phyloP scores from a whole-genome alignment of 176 grass and related monocot genomes.

The Zizania latifolia region DNA sequence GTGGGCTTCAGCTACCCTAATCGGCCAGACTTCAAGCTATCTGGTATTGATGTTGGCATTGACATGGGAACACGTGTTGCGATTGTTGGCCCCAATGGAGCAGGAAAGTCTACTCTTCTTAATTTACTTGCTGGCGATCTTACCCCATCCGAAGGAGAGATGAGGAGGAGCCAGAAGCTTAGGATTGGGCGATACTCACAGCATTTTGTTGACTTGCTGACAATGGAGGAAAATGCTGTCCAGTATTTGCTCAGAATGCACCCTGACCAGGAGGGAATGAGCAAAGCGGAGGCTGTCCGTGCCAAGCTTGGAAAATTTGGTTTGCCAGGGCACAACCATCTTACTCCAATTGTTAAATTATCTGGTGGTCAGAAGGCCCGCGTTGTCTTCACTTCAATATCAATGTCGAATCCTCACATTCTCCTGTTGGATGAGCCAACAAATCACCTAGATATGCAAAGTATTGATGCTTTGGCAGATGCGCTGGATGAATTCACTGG shows the following conservation, averaged over 20 bases:
- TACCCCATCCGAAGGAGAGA: conserved; percentile 48
- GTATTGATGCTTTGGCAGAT: conserved; percentile 54
- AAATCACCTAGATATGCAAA: conserved; percentile 72
- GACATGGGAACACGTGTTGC: conserved; percentile 72
- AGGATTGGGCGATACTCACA: conserved; percentile 62
- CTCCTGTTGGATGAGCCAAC: conserved; percentile 64
- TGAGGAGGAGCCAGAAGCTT: conserved; percentile 54
- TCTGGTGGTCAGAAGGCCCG: conserved; percentile 63
- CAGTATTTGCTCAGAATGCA: conserved; percentile 60
- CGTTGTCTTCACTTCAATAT: conserved; percentile 44
- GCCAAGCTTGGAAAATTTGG: conserved; percentile 50
- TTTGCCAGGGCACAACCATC: conserved; percentile 29
- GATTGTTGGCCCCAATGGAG: conserved; percentile 62
- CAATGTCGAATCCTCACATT: conserved; percentile 24
- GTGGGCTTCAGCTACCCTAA: conserved; percentile 60
- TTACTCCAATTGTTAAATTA: conserved; percentile 58
- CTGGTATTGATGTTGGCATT: conserved; percentile 47
- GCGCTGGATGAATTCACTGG: conserved; percentile 60
- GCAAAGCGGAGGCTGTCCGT: conserved; percentile 57
- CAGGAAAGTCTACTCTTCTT: conserved; percentile 61
- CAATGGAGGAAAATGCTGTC: conserved; percentile 62
- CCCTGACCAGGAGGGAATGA: conserved; percentile 63
- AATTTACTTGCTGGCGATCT: conserved; percentile 61
- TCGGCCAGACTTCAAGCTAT: conserved; percentile 48
- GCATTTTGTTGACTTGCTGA: conserved; percentile 62